phyloP scores from a whole-genome alignment of 2,329 filamentous ascomycete genomes.

The Phialophora expanda region DNA sequence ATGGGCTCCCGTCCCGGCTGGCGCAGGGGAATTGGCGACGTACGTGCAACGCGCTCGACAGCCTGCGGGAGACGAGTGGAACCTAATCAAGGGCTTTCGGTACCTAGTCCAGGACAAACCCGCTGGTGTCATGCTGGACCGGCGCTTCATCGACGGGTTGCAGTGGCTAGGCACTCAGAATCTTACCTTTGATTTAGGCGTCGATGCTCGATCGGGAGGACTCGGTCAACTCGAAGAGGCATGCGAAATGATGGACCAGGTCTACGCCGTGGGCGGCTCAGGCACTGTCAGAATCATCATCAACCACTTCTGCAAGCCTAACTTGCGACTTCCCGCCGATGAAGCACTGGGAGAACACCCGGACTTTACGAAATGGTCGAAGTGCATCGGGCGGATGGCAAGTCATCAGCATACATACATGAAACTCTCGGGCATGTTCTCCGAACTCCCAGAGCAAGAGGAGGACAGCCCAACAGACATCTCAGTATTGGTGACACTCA shows the following conservation, averaged over 20 bases:
- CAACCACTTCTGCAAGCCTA: constrained; percentile 89
- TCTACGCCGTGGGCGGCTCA: constrained; percentile 58
- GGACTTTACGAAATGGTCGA: constrained; percentile 71
- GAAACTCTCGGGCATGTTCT: constrained; percentile 87
- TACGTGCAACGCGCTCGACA: constrained; percentile 70
- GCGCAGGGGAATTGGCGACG: constrained; percentile 61
- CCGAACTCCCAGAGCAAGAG: constrained; percentile 68
- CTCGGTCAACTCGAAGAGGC: constrained; percentile 74
- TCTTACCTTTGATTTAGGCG: constrained; percentile 79
- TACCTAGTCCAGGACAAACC: constrained; percentile 83
- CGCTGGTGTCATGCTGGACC: constrained; percentile 66
- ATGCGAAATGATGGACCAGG: constrained; percentile 70
- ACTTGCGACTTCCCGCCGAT: constrained; percentile 61
- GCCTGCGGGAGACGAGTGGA: constrained; percentile 60
- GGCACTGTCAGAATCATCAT: constrained; percentile 70
- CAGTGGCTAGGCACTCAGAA: constrained; percentile 68
- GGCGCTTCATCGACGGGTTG: constrained; percentile 68
- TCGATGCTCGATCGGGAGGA: constrained; percentile 80
- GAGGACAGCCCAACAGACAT: constrained; percentile 44
- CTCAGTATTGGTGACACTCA: constrained; percentile 65
- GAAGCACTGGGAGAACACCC: constrained; percentile 49
- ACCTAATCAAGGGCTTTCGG: constrained; percentile 75
- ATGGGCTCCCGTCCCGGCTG: constrained; percentile 82
- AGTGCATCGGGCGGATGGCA: constrained; percentile 70
- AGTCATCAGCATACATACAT: constrained; percentile 73